Base-by-base conservation (phyloP, 257 asterid genomes). In the Eustoma russellianum region DNA sequence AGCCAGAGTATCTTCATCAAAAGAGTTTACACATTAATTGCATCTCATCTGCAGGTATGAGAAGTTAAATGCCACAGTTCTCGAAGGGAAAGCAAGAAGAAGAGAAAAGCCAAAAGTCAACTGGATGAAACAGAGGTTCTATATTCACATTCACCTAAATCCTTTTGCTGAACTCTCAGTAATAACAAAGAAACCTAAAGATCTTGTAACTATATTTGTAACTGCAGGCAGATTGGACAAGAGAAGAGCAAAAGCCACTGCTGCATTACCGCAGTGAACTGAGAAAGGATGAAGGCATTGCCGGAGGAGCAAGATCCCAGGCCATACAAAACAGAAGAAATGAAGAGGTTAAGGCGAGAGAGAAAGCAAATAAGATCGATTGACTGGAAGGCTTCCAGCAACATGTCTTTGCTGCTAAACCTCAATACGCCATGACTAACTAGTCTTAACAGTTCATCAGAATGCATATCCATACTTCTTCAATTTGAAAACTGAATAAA, bases 371-470 rank as follows among this genome's bases (percentile, higher is more conserved):
- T 11, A 83, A 76, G 68, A 75, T 85, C 70, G 93, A 77, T 66
- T 55, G 59, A 89, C 93, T 0, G 97, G 97, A 48, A 85, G 74
- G 66, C 59, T 75, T 11, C 94, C 97, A 59, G 47, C 86, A 57
- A 66, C 81, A 60, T 83, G 93, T 62, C 53, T 78, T 62, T 82
- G 93, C 75, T 80, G 83, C 50, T 84, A 70, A 84, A 50, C 13
- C 41, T 5, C 33, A 17, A 13, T 18, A 7, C 19, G 13, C 7
- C 5, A 12, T n/a, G 12, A 43, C n/a, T 45, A 7, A 59, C 14
- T 4, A 38, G 40, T 41, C 24, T n/a, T 50, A 41, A 15, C n/a
- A 34, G 0, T 34, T 33, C 17, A 52, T 52, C 9, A 33, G 9
- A 11, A 17, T 33, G 66, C 53, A 45, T 28, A 41, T 52, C 41